Conservation (phyloP, 192 early-diverging fungal species). For the Funneliformis geosporum region DNA sequence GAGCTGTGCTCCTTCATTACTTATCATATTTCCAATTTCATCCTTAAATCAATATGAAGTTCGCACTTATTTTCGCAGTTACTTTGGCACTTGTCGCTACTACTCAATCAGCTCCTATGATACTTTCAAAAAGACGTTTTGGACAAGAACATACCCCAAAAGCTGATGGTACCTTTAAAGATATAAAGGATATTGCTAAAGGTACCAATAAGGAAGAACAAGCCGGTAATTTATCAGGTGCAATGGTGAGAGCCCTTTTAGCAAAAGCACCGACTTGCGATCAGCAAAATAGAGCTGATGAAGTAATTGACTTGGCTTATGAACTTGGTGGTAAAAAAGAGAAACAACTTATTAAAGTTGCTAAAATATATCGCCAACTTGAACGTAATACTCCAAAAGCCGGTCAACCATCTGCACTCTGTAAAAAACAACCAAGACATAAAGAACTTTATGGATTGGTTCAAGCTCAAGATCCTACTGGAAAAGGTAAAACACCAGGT, state of each 20-base stretch:
- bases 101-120: background rate
- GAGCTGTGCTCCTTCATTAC: no score
- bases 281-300: slow-evolving; percentile 22
- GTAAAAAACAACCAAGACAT: background rate
- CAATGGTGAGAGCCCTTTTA: slow-evolving; percentile 9
- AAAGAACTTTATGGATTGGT: slow-evolving; percentile 8
- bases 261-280: slow-evolving; percentile 13
- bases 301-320: background rate
- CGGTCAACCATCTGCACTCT: slow-evolving; percentile 15
- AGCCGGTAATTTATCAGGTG: slow-evolving; percentile 23
- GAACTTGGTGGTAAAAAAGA: background rate
- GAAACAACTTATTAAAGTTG: background rate
- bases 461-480: slow-evolving; percentile 26
- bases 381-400: slow-evolving; percentile 6
- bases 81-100: background rate
- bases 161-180: slow-evolving; percentile 8
- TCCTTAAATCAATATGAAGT: background rate
- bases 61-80: background rate
- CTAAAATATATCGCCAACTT: background rate
- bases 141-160: slow-evolving; percentile 21
- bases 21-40: no score
- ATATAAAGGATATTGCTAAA: slow-evolving; percentile 11
- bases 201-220: background rate
- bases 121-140: slow-evolving; percentile 7
- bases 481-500: background rate